A percentile compares a stretch with the other conserved stretches of the same genome.
These are phyloP conservation scores for Vanilla planifolia DNA, from an alignment of 106 monocot species.

Conservation along the genomic window DNA sequence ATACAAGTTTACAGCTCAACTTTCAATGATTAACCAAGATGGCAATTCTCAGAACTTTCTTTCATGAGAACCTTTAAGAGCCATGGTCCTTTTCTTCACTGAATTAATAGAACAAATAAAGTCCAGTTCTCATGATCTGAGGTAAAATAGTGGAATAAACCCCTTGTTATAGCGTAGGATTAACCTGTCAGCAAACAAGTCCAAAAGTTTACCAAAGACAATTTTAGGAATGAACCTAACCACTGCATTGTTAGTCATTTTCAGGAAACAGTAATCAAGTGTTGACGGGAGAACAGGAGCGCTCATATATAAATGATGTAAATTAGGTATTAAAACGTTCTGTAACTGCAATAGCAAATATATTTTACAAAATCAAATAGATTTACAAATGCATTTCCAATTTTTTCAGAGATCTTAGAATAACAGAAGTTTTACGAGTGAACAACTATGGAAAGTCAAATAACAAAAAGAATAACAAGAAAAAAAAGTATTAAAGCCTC, in stretches of 20 bases:
- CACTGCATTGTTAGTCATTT: not conserved
- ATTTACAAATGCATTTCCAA: too few relatives aligned
- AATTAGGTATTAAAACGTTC: not conserved
- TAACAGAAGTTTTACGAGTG: too few relatives aligned
- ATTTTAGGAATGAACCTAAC: not conserved
- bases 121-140: conserved; percentile 1
- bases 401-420: too few relatives aligned
- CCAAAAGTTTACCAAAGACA: not conserved
- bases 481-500: too few relatives aligned
- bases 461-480: too few relatives aligned
- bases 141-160: not conserved
- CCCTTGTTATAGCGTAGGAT: conserved; percentile 1
- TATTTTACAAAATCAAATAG: too few relatives aligned
- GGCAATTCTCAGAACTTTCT: conserved; percentile 1
- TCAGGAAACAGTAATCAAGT: not conserved
- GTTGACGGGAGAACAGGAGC: not conserved
- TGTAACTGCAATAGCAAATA: not conserved
- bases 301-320: not conserved
- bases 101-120: not conserved
- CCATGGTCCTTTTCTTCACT: conserved; percentile 4
- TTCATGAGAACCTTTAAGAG: not conserved
- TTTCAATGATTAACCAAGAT: conserved; percentile 3
- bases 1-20: conserved; percentile 4
- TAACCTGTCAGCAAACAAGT: not conserved
- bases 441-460: too few relatives aligned